Evolutionary conservation across 116 monocot genomes (phyloP).

Genomic region (Dioscorea cayenensis): DNA sequence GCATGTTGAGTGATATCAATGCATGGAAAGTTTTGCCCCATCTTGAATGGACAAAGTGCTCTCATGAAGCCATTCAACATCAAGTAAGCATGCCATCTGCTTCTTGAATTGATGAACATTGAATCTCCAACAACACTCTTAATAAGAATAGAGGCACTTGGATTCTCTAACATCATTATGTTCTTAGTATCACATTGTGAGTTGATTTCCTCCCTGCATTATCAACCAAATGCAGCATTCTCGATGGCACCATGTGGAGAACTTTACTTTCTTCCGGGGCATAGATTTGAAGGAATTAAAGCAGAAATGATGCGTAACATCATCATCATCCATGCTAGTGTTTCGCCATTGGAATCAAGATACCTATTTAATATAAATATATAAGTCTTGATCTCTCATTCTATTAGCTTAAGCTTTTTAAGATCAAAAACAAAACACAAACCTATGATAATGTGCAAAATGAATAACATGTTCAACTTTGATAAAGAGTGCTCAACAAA

Average conservation of each 20-base stretch:
- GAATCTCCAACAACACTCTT: conserved; percentile 14
- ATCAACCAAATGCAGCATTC: conserved; percentile 41
- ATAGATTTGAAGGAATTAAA: conserved; percentile 41
- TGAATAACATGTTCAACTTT: conserved; percentile 29
- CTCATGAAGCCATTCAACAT: conserved; percentile 27
- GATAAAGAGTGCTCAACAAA: conserved; percentile 28
- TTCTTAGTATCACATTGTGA: conserved; percentile 26
- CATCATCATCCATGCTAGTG: conserved; percentile 64
- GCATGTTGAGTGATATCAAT: conserved; percentile 11
- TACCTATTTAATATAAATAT: conserved; percentile 12
- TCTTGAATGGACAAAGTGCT: conserved; percentile 41
- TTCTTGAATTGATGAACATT: conserved; percentile 5
- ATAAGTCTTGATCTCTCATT: not conserved
- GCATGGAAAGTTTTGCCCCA: conserved; percentile 14
- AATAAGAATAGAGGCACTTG: conserved; percentile 50
- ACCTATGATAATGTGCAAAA: conserved; percentile 46
- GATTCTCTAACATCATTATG: conserved; percentile 48
- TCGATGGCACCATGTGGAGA: conserved; percentile 17
- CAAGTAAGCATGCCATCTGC: not conserved
- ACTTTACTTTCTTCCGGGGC: conserved; percentile 9
- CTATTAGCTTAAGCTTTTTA: not conserved
- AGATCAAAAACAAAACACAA: not conserved
- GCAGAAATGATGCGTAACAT: conserved; percentile 51
- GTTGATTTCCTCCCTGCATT: conserved; percentile 19
- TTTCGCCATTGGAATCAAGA: conserved; percentile 40